Conservation (phyloP, 148 eudicot species). For the Pouteria glomerata region DNA sequence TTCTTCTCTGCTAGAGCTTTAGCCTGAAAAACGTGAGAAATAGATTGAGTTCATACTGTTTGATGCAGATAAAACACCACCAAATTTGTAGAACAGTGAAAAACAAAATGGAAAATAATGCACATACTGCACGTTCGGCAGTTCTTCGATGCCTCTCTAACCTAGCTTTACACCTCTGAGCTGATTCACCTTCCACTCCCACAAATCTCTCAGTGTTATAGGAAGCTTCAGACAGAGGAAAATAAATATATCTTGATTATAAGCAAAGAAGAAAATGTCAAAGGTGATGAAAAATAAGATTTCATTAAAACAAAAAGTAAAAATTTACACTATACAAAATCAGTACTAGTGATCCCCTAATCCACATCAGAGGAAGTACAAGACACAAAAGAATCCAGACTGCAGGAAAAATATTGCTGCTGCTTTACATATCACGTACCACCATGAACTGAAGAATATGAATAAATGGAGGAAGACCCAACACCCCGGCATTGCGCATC, state of each 20-base stretch:
- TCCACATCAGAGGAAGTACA: not conserved
- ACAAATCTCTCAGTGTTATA: constrained; percentile 25
- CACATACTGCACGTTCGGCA: constrained; percentile 88
- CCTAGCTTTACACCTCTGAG: constrained; percentile 92
- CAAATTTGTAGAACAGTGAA: constrained; percentile 4
- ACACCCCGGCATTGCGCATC: constrained; percentile 26
- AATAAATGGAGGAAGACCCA: constrained; percentile 25
- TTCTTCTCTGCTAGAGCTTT: constrained; percentile 94
- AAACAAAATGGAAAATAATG: constrained; percentile 7
- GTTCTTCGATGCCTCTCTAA: constrained; percentile 94
- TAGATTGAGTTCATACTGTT: not conserved
- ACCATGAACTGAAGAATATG: constrained; percentile 27
- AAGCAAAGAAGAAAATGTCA: no score
- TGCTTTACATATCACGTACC: constrained; percentile 30
- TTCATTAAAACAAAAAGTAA: no score
- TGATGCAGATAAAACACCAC: not conserved
- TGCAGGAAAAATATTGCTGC: not conserved
- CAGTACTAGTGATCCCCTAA: not conserved
- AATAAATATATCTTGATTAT: not conserved
- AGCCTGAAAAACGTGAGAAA: constrained; percentile 49
- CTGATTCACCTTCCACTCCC: constrained; percentile 72
- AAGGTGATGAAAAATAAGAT: not conserved
- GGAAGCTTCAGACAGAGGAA: constrained; percentile 3
- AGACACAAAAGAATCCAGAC: not conserved
- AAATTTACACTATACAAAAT: not conserved